phyloP scores from a whole-genome alignment of 2,329 filamentous ascomycete genomes.

The Achaetomium macrosporum region DNA sequence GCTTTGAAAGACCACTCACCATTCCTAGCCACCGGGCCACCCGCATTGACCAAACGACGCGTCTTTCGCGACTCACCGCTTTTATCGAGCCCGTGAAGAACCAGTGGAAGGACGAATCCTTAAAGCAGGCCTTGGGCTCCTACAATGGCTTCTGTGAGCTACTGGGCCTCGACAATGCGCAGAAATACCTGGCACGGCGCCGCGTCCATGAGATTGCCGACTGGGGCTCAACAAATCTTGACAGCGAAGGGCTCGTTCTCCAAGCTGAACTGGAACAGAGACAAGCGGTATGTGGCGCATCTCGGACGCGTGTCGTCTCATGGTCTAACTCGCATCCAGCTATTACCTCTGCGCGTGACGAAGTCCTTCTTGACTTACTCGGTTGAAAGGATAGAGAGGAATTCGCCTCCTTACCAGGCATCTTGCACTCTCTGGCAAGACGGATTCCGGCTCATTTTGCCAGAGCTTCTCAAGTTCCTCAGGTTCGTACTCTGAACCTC shows the following conservation, averaged over 20 bases:
- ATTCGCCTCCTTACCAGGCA: constrained; percentile 64
- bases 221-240: constrained; percentile 73
- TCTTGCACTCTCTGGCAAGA: constrained; percentile 82
- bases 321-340: constrained; percentile 33
- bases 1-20: background rate
- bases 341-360: constrained; percentile 75
- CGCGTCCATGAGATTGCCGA: constrained; percentile 71
- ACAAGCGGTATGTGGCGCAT: constrained; percentile 48
- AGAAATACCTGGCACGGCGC: constrained; percentile 68
- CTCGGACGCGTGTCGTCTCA: no score
- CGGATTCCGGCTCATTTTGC: constrained; percentile 74
- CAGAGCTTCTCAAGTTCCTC: constrained; percentile 76
- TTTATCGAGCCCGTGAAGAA: constrained; percentile 79
- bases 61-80: constrained; percentile 63
- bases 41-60: constrained; percentile 63
- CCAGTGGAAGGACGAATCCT: constrained; percentile 68
- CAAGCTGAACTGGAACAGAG: constrained; percentile 74
- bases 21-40: constrained; percentile 66
- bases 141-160: constrained; percentile 75
- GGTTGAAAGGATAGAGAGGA: constrained; percentile 78
- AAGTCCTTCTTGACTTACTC: constrained; percentile 91
- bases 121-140: constrained; percentile 64
- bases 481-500: constrained; percentile 41
- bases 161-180: constrained; percentile 73
- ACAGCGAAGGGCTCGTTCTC: constrained; percentile 70